A percentile compares a stretch with the other conserved stretches of the same genome.
Evolutionary conservation across 2,329 filamentous ascomycete genomes (phyloP).

Genomic region (Phyllosticta capitalensis): DNA sequence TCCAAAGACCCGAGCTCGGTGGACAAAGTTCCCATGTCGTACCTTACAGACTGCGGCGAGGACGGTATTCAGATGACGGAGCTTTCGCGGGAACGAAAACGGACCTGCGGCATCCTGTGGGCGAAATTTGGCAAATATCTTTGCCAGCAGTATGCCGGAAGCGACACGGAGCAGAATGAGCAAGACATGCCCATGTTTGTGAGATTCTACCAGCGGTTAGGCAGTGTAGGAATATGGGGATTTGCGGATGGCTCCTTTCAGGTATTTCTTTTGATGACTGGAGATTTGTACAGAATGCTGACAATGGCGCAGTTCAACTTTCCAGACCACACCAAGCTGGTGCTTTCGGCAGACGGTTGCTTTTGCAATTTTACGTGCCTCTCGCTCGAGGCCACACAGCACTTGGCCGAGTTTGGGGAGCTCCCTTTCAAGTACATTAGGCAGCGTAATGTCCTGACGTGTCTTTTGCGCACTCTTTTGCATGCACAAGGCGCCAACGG

Average conservation of each 20-base stretch:
- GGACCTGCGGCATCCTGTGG: conserved; percentile 48
- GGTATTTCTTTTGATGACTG: conserved; percentile 33
- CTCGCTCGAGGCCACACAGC: conserved; percentile 57
- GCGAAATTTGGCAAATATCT: conserved; percentile 67
- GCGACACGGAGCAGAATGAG: conserved; percentile 33
- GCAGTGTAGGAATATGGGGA: conserved; percentile 72
- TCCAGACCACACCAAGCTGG: conserved; percentile 78
- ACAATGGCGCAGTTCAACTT: conserved; percentile 62
- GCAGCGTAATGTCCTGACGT: conserved; percentile 60
- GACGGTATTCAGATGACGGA: conserved; percentile 54
- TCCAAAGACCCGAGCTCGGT: conserved; percentile 45
- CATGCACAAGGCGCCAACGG: conserved; percentile 44
- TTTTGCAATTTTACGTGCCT: conserved; percentile 73
- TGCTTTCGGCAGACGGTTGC: conserved; percentile 63
- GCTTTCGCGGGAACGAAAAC: conserved; percentile 48
- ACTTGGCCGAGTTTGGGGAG: conserved; percentile 53
- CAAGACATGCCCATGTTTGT: conserved; percentile 42
- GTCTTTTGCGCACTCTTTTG: conserved; percentile 62
- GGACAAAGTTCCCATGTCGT: conserved; percentile 47
- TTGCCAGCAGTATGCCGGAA: conserved; percentile 32
- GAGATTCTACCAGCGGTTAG: conserved; percentile 72
- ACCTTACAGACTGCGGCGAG: conserved; percentile 63
- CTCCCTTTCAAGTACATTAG: conserved; percentile 58
- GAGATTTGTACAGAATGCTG: conserved; percentile 12
- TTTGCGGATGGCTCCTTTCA: conserved; percentile 73